Conservation (phyloP, 78 protist species). For the Bodo saltans region DNA sequence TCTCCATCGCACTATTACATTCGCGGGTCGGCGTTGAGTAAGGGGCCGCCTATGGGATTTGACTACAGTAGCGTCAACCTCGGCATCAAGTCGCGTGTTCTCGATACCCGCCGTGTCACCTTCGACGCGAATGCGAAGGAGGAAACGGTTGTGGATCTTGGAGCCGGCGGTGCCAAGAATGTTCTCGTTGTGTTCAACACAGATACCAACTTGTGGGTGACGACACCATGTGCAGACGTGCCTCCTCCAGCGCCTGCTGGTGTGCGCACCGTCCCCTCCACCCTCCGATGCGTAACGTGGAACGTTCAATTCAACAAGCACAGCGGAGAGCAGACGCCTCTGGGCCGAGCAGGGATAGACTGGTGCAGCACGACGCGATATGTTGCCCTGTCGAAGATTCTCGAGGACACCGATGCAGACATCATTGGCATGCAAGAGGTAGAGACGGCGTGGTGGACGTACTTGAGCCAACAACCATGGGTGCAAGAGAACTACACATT, state of each 20-base stretch:
- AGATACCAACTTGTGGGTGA: no score
- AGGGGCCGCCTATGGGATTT: not conserved
- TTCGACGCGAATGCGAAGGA: no score
- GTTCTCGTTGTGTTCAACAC: no score
- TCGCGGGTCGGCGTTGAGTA: no score
- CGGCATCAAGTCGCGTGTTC: not conserved
- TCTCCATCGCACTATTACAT: not conserved
- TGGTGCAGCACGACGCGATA: not conserved
- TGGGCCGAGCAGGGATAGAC: not conserved
- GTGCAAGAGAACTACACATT: not conserved
- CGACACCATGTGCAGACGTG: no score
- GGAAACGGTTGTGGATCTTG: no score
- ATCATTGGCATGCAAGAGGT: not conserved
- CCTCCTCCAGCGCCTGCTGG: no score
- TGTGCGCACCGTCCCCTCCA: no score
- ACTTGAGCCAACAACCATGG: not conserved
- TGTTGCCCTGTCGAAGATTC: not conserved
- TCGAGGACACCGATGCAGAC: not conserved
- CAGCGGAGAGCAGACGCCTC: not conserved
- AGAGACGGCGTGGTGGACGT: not conserved
- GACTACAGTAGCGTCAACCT: not conserved
- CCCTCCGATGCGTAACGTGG: not conserved
- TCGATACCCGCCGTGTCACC: no score
- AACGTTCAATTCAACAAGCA: not conserved
- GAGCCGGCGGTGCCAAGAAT: no score